A percentile compares a stretch with the other conserved stretches of the same genome.
These are phyloP conservation scores for Bryoglossum gracile DNA, from an alignment of 495 filamentous ascomycete species.

Conservation along the genomic window DNA sequence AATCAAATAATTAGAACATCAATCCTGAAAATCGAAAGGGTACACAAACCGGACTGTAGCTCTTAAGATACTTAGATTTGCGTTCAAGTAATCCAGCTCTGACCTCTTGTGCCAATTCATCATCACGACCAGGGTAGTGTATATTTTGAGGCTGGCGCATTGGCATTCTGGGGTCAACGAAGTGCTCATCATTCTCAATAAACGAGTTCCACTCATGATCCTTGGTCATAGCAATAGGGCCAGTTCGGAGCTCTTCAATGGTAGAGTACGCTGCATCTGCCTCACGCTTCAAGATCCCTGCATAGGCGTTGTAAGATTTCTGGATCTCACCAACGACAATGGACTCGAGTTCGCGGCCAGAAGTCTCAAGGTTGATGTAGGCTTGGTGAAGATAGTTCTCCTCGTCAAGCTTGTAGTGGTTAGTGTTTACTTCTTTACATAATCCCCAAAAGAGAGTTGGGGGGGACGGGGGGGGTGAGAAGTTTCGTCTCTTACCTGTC, in stretches of 20 bases:
- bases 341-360: constrained; percentile 86
- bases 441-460: too few relatives aligned
- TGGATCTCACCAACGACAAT: constrained; percentile 97
- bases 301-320: constrained; percentile 90
- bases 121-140: constrained; percentile 86
- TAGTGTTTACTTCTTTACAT: too few relatives aligned
- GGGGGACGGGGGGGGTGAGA: too few relatives aligned
- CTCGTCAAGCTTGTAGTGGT: too few relatives aligned
- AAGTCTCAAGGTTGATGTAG: constrained; percentile 89
- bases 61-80: constrained; percentile 98
- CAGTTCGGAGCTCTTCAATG: constrained; percentile 73
- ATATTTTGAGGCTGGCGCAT: constrained; percentile 75
- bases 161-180: constrained; percentile 79
- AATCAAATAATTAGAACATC: constrained; percentile 33
- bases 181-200: constrained; percentile 72
- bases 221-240: constrained; percentile 81
- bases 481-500: constrained; percentile 97
- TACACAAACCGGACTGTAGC: constrained; percentile 93
- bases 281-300: constrained; percentile 81
- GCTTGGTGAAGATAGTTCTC: constrained; percentile 62
- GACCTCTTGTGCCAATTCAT: constrained; percentile 80
- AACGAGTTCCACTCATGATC: constrained; percentile 84
- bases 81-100: constrained; percentile 86
- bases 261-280: constrained; percentile 72
- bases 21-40: constrained; percentile 17